These are phyloP conservation scores for Cryptococcus jaspeensis DNA, from an alignment of 1,284 basidiomycete genomes.

Conservation along the genomic window DNA sequence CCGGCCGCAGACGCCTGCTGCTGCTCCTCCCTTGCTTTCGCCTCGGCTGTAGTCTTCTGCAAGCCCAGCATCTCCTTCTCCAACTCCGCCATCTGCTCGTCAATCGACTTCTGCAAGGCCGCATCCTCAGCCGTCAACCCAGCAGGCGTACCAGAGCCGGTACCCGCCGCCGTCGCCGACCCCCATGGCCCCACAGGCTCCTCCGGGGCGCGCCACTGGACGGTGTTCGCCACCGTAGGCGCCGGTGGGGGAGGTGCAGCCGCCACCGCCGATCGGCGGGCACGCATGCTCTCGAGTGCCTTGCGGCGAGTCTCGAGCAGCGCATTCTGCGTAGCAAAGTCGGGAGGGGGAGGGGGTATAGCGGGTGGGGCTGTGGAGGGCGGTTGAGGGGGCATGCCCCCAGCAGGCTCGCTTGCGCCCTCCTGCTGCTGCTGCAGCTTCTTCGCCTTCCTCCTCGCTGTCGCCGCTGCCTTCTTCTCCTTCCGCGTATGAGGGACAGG, in stretches of 20 bases:
- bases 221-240: neutral
- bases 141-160: neutral
- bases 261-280: conserved; percentile 6
- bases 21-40: neutral
- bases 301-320: conserved; percentile 35
- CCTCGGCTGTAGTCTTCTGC: conserved; percentile 3
- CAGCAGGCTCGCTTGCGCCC: too few species aligned
- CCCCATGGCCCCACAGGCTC: neutral
- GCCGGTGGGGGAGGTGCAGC: neutral
- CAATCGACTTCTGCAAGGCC: conserved; percentile 15
- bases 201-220: neutral
- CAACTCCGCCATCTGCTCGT: conserved; percentile 32
- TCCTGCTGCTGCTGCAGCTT: too few species aligned
- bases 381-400: too few species aligned
- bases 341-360: neutral
- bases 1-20: neutral
- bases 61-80: conserved; percentile 34
- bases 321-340: conserved; percentile 15
- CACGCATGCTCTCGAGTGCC: conserved; percentile 36
- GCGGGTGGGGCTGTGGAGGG: too few species aligned
- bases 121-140: neutral
- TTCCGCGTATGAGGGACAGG: conserved; percentile 1
- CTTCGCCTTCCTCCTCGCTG: neutral
- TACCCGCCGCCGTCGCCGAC: neutral
- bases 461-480: neutral